Base-by-base conservation (phyloP, 768 basidiomycete genomes). In the Lactarius hengduanensis region DNA sequence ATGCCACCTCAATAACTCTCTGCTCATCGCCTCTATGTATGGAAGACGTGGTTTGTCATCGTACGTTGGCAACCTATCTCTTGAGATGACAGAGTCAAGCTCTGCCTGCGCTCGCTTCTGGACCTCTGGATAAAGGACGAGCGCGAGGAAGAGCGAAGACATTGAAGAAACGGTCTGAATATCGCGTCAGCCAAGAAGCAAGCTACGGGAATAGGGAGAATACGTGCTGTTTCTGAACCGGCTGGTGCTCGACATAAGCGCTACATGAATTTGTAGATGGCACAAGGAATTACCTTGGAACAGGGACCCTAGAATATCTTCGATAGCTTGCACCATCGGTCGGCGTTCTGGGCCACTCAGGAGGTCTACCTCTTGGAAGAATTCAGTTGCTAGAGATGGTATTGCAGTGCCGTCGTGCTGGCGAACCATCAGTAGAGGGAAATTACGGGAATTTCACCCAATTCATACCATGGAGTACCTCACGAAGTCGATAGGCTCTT, bases 1-100 rank as follows among this genome's bases (percentile, higher is more conserved):
- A 1, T 55, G 58, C 73, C 73, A 76, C 30, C 75, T 69, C 45
- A 73, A 56, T 8, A 74, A 26, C 45, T 76, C 75, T 55, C 67
- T 71, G 30, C 72, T 64, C 2, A 75, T 7, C 0, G 68, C 70
- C 61, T 64, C 57, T 2, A 73, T 59, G 55, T 73, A 76, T 2
- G 74, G 73, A 1, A 76, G 67, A n/a, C 60, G 32, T n/a, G 53
- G 40, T 34, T 72, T 65, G 45, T 76, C 76, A 6, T 60, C 56
- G 28, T 74, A 67, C 18, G 66, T 72, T 2, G 77, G 77, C 10
- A 78, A 59, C 32, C 74, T 62, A 15, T 71, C 68, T 36, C 61
- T 30, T 9, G 74, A 74, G 1, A 75, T 47, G 34, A 75, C 70
- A 6, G 50, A 30, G 59, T 76, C 75, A 10, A 77, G 64, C 45